These are phyloP conservation scores for Cercospora sp. DNA, from an alignment of 2,329 filamentous ascomycete species.

Conservation along the genomic window DNA sequence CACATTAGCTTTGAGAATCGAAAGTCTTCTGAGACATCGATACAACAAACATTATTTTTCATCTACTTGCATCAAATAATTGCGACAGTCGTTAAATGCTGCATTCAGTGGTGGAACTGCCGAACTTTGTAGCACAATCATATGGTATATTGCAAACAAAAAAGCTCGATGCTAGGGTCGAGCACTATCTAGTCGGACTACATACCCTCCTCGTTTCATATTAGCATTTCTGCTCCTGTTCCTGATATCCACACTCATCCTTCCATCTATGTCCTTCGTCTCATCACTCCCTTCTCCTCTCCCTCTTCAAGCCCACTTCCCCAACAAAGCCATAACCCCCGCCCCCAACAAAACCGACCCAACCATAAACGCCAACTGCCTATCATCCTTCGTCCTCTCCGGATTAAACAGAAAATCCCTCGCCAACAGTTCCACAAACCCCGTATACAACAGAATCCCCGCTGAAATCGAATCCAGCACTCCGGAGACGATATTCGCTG, in stretches of 20 bases:
- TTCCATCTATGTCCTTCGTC: neutral
- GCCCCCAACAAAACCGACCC: constrained; percentile 77
- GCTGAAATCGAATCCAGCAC: constrained; percentile 86
- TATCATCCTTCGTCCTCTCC: constrained; percentile 87
- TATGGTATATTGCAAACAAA: neutral
- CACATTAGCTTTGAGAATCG: constrained; percentile 26
- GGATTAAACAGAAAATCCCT: constrained; percentile 63
- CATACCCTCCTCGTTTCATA: neutral
- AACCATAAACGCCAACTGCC: constrained; percentile 88
- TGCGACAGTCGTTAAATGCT: no score
- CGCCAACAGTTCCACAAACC: constrained; percentile 50
- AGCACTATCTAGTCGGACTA: neutral
- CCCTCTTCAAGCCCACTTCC: constrained; percentile 71
- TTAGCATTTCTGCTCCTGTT: neutral
- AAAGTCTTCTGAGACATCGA: constrained; percentile 32
- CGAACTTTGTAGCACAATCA: neutral
- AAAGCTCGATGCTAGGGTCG: neutral
- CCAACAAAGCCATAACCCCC: constrained; percentile 74
- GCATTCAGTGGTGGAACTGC: neutral
- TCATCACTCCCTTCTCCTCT: constrained; percentile 32
- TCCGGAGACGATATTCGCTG: constrained; percentile 76
- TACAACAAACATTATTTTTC: constrained; percentile 35
- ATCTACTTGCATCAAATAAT: no score
- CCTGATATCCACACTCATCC: no score
- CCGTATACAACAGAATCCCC: constrained; percentile 69